Conservation (phyloP, 2,329 filamentous ascomycete genomes). For the Neofusicoccum sp. region DNA sequence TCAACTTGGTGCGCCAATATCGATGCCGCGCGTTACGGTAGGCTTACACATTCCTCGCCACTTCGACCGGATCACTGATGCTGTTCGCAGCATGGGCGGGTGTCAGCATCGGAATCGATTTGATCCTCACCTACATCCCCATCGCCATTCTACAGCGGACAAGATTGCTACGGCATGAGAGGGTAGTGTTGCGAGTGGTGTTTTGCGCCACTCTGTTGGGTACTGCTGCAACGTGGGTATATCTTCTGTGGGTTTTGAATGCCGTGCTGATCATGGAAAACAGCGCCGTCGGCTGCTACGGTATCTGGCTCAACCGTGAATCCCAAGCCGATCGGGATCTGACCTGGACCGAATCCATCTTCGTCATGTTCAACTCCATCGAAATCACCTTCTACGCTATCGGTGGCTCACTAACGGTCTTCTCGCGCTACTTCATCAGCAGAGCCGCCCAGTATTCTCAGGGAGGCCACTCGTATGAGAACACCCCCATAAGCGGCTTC, state of each 20-base stretch:
- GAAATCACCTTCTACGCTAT: constrained; percentile 17
- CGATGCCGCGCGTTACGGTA: constrained; percentile 12
- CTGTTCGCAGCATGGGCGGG: constrained; percentile 9
- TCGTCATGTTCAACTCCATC: constrained; percentile 18
- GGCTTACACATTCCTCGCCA: background rate
- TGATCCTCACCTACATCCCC: constrained; percentile 11
- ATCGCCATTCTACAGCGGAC: constrained; percentile 15
- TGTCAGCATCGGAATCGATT: constrained; percentile 11
- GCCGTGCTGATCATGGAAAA: background rate
- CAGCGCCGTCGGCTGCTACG: constrained; percentile 12
- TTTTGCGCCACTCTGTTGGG: constrained; percentile 7
- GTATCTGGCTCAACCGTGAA: constrained; percentile 16
- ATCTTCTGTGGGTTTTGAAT: background rate
- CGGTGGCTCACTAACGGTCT: constrained; percentile 13
- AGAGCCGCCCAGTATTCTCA: background rate
- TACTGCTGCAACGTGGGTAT: constrained; percentile 5
- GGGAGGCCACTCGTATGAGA: background rate
- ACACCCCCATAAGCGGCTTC: background rate
- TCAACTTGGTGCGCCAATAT: constrained; percentile 7
- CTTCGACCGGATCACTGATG: background rate
- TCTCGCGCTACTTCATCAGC: constrained; percentile 18
- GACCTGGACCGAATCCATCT: constrained; percentile 10
- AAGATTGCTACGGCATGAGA: constrained; percentile 8
- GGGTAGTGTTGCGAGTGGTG: background rate
- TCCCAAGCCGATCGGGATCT: background rate